Conservation (phyloP, 2,329 filamentous ascomycete genomes). For the Colletotrichum somersetense region DNA sequence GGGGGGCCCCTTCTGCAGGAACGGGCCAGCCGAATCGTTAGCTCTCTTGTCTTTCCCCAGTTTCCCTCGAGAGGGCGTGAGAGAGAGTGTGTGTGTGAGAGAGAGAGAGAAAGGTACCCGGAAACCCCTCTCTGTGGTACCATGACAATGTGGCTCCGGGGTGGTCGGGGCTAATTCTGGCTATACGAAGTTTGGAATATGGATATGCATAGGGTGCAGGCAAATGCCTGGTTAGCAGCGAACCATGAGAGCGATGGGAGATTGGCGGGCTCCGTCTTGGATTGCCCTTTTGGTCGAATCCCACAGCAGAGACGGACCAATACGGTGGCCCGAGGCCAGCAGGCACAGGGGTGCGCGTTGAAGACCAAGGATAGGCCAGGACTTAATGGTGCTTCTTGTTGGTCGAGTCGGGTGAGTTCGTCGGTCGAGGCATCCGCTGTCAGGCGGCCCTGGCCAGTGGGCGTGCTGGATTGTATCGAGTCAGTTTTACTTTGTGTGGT, state of each 20-base stretch:
- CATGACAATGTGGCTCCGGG: constrained; percentile 36
- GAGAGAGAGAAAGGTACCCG: constrained; percentile 6
- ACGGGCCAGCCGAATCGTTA: constrained; percentile 39
- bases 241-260: constrained; percentile 39
- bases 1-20: constrained; percentile 36
- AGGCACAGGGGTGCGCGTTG: constrained; percentile 8
- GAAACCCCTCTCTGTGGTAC: constrained; percentile 35
- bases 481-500: constrained; percentile 36
- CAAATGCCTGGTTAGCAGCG: constrained; percentile 38
- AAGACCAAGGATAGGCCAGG: constrained; percentile 31
- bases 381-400: constrained; percentile 27
- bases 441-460: constrained; percentile 30
- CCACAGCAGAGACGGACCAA: constrained; percentile 36
- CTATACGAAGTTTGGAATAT: constrained; percentile 43
- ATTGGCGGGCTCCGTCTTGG: constrained; percentile 36
- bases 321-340: constrained; percentile 34
- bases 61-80: constrained; percentile 3
- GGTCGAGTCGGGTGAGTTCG: constrained; percentile 38
- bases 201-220: constrained; percentile 39
- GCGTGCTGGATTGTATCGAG: constrained; percentile 39
- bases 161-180: constrained; percentile 39
- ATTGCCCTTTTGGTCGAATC: constrained; percentile 36
- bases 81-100: not conserved
- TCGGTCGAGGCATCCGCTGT: constrained; percentile 41
- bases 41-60: constrained; percentile 24